Conservation (phyloP, 495 filamentous ascomycete genomes). For the Neurospora sp. region DNA sequence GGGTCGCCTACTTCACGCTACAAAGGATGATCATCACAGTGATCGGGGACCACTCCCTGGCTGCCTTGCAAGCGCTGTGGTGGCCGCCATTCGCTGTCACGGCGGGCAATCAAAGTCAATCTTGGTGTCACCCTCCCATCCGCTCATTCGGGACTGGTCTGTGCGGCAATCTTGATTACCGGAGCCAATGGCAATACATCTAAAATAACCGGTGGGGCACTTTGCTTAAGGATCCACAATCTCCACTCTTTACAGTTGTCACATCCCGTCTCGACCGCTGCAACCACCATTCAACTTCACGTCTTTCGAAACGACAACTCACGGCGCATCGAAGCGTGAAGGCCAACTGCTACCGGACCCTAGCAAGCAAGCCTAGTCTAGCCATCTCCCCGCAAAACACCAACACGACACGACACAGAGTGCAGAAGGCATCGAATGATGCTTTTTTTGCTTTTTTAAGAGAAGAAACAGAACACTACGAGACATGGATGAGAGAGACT, state of each 20-base stretch:
- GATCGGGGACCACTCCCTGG: background rate
- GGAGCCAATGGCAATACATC: background rate
- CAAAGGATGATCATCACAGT: background rate
- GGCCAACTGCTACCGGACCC: background rate
- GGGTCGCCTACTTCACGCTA: background rate
- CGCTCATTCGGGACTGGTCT: background rate
- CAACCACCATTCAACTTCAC: background rate
- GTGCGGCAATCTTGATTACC: background rate
- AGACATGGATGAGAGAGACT: background rate
- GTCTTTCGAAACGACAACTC: background rate
- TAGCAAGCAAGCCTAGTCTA: background rate
- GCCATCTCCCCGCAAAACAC: background rate
- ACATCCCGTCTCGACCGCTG: background rate
- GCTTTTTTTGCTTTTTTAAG: too few species aligned
- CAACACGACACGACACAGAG: too few species aligned
- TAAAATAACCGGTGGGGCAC: background rate
- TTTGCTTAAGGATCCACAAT: background rate
- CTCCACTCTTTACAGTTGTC: background rate
- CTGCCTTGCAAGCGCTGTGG: background rate
- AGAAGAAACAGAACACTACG: background rate
- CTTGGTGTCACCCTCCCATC: background rate
- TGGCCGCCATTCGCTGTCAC: background rate
- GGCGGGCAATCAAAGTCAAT: background rate
- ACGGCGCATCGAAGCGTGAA: background rate
- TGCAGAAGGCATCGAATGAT: too few species aligned